These are phyloP conservation scores for Collariella sp. DNA, from an alignment of 495 filamentous ascomycete species.

Conservation along the genomic window DNA sequence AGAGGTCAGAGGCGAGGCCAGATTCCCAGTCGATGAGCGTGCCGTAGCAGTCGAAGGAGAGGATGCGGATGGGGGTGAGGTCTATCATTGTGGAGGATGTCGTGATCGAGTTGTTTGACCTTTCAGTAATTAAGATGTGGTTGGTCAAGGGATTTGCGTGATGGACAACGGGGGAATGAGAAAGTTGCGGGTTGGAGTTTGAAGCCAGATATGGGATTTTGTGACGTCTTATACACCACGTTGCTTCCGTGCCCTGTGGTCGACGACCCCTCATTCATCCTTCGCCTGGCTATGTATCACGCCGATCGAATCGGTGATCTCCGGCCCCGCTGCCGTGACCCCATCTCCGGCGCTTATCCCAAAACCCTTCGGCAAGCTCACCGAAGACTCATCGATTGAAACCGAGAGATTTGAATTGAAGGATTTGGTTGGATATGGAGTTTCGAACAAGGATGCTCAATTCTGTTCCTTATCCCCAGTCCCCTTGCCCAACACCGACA, in stretches of 20 bases:
- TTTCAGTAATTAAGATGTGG: background rate
- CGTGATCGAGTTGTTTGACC: too few species aligned
- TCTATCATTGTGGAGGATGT: slow-evolving; percentile 6
- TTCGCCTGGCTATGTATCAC: background rate
- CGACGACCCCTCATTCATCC: background rate
- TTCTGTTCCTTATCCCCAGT: too few species aligned
- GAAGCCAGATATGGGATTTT: too few species aligned
- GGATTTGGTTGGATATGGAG: too few species aligned
- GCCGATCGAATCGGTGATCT: background rate
- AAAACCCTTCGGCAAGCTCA: background rate
- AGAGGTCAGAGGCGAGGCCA: slow-evolving; percentile 25
- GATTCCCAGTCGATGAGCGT: slow-evolving; percentile 73
- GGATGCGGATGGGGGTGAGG: slow-evolving; percentile 31
- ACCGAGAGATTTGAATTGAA: too few species aligned
- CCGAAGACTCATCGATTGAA: background rate
- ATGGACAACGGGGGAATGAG: too few species aligned
- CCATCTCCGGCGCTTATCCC: background rate
- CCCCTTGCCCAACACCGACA: too few species aligned
- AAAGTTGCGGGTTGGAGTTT: too few species aligned
- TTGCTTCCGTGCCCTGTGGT: background rate
- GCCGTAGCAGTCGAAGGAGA: slow-evolving; percentile 80
- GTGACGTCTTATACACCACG: background rate
- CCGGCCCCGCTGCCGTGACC: background rate
- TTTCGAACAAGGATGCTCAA: too few species aligned
- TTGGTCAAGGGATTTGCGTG: too few species aligned